Evolutionary conservation across 164 flowering plant species (phyloP), one percentile per base, ranked within the genome.

Genomic region (Liquidambar formosana): DNA sequence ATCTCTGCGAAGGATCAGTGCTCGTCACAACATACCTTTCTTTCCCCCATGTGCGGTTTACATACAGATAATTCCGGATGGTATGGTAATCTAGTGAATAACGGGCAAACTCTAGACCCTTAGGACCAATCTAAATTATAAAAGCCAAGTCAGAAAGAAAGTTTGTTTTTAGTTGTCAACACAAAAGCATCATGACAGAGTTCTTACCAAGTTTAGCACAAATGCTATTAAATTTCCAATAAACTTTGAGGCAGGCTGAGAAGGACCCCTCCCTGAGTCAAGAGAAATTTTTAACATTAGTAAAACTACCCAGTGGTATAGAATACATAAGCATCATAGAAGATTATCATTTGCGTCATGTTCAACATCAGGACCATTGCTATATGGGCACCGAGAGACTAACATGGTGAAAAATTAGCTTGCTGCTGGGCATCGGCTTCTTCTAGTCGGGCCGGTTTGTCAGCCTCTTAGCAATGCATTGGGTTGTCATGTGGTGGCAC

Each of bases 81-180:
- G 99, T 95, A 67, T 95, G 99, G 81, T 95, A 95, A 69, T 94
- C 97, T 25, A 95, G 81, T 1, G 99, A 95, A 76, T 95, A 95
- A 13, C 97, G 93, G 13, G 97, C 99, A 69, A 95, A 95, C 76
- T 95, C 99, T 44, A 95, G 83, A 67, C 99, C 99, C 73, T 91
- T 95, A 14, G 99, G 97, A 23, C 99, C 99, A 87, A 95, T 74
- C 99, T 95, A 81, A 63, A 67, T 56, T 43, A 67, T 63, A 58
- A 38, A 45, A 77, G 56, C 41, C 16, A 67, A 51, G 62, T 45
- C 19, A 68, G 49, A 38, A 67, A 72, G 43, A 65, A 48, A 45
- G 38, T 12, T 41, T 15, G 1, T 10, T 21, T 75, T 63, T n/a
- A 8, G 8, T 48, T 68, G 48, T 46, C 11, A 66, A 11, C 28